Conservation (phyloP, 1,139 yeast species). For the Lodderomyces metapsilosis region DNA sequence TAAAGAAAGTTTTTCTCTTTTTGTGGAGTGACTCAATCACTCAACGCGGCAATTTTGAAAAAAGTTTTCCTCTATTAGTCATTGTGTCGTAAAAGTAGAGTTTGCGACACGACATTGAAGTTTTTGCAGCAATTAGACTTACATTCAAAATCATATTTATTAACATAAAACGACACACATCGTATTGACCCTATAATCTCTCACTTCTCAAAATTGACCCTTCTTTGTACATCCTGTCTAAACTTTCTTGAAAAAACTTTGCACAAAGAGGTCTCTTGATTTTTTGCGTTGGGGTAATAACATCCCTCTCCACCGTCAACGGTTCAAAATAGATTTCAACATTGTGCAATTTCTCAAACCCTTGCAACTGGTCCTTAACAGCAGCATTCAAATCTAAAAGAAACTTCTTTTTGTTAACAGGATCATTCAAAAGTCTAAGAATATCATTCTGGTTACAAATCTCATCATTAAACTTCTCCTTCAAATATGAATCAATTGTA, state of each 20-base stretch:
- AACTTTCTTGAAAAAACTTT: constrained; percentile 44
- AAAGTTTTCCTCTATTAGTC: too few relatives aligned
- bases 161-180: too few relatives aligned
- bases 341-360: constrained; percentile 68
- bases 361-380: constrained; percentile 27
- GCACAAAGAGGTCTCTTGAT: constrained; percentile 62
- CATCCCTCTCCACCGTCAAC: constrained; percentile 58
- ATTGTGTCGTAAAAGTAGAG: too few relatives aligned
- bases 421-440: constrained; percentile 25
- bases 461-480: constrained; percentile 17
- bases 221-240: constrained; percentile 57
- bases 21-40: not conserved
- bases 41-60: constrained; percentile 1
- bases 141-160: too few relatives aligned
- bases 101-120: too few relatives aligned
- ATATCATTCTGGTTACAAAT: constrained; percentile 25
- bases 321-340: constrained; percentile 62
- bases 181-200: too few relatives aligned
- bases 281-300: constrained; percentile 75
- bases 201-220: constrained; percentile 34
- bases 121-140: too few relatives aligned
- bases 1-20: too few relatives aligned
- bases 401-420: constrained; percentile 26
- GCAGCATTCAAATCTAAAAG: constrained; percentile 27
- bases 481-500: constrained; percentile 17